Percentiles rank a stretch among this genome's conserved stretches.
phyloP scores from a whole-genome alignment of 306 rosid species.

The Quercus engelmannii region DNA sequence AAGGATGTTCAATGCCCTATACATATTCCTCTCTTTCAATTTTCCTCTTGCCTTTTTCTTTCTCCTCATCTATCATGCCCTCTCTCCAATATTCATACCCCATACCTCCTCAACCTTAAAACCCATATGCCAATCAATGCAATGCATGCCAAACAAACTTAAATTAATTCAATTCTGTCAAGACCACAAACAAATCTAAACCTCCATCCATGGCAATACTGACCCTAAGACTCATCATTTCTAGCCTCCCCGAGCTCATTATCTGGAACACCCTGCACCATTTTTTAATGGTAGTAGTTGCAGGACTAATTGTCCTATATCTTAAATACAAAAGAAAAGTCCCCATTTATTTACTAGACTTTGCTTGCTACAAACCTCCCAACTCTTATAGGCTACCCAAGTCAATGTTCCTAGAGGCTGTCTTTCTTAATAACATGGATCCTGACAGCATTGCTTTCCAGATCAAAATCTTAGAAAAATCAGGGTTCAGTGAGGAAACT shows the following conservation, averaged over 20 bases:
- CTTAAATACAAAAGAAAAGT: slow-evolving; percentile 30
- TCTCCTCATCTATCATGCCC: slow-evolving; percentile 16
- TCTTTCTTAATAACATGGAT: slow-evolving; percentile 26
- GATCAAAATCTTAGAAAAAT: slow-evolving; percentile 48
- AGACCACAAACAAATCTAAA: slow-evolving; percentile 14
- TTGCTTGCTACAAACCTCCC: slow-evolving; percentile 41
- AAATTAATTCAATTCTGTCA: background rate
- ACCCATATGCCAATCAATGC: background rate
- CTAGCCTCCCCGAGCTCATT: slow-evolving; percentile 7
- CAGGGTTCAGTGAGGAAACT: slow-evolving; percentile 59
- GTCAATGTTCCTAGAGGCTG: slow-evolving; percentile 42
- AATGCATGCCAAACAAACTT: slow-evolving; percentile 4
- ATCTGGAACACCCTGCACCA: slow-evolving; percentile 8
- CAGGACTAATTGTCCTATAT: slow-evolving; percentile 20
- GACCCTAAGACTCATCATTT: background rate
- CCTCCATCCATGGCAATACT: slow-evolving; percentile 13
- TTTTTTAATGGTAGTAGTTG: slow-evolving; percentile 16
- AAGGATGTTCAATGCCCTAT: slow-evolving; percentile 19
- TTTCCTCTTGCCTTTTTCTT: slow-evolving; percentile 27
- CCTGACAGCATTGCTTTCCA: slow-evolving; percentile 43
- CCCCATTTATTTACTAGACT: slow-evolving; percentile 40
- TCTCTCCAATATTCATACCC: background rate
- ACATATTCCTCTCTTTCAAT: slow-evolving; percentile 10
- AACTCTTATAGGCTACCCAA: slow-evolving; percentile 31
- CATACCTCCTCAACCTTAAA: slow-evolving; percentile 12